A percentile compares a stretch with the other conserved stretches of the same genome.
Evolutionary conservation across 345 rosid genomes (phyloP).

Genomic region (Sisymbrium irio): DNA sequence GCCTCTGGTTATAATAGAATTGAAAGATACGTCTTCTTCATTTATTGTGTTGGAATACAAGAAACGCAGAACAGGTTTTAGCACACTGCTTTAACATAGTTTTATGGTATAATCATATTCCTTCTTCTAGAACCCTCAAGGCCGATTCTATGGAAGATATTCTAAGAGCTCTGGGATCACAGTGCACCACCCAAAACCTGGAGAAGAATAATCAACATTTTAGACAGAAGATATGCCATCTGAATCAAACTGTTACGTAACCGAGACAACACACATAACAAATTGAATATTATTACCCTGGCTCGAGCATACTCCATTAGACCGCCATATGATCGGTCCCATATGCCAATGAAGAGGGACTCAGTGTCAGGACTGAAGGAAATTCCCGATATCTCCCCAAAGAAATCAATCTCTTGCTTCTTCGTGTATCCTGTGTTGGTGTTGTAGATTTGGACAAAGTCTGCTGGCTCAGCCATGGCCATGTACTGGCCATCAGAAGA

Average conservation of each 20-base stretch:
- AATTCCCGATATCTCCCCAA: not conserved
- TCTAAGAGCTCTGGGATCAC: not conserved
- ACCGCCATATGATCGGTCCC: not conserved
- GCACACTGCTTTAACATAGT: not conserved
- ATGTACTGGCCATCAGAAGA: not conserved
- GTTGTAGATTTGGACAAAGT: not conserved
- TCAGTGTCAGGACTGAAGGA: not conserved
- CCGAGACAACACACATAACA: not conserved
- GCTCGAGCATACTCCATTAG: slow-evolving; percentile 2
- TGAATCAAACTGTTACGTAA: not conserved
- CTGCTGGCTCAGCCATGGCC: slow-evolving; percentile 2
- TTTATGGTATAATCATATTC: not conserved
- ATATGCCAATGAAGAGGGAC: not conserved
- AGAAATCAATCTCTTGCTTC: not conserved
- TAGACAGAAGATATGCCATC: not conserved
- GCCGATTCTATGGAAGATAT: not conserved
- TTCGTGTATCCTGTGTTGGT: not conserved
- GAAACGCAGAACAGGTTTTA: not conserved
- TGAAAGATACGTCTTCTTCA: not conserved
- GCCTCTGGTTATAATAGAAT: not conserved
- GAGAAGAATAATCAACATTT: not conserved
- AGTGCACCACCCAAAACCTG: not conserved
- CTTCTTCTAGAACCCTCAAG: not conserved
- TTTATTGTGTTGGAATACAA: not conserved
- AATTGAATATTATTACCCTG: not conserved